Base-by-base conservation (phyloP, 768 basidiomycete genomes). In the Tulasnella sp. region DNA sequence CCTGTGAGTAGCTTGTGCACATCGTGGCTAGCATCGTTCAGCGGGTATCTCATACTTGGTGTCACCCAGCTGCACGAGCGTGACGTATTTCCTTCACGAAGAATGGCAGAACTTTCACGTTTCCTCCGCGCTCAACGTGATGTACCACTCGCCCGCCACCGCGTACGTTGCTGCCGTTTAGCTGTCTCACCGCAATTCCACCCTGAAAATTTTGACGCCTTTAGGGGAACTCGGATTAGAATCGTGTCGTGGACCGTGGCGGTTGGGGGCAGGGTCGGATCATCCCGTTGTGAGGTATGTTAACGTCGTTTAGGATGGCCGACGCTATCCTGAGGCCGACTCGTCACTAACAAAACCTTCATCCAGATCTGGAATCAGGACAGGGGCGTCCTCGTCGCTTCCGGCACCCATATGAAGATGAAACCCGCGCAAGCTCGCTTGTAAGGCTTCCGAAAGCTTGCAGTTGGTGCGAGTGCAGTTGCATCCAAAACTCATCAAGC, bases 291-390 rank as follows among this genome's bases (percentile, higher is more conserved):
- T 25, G 55, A 57, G 32, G 55, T 57, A 46, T 6, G 55, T 57
- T 19, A 29, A 55, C n/a, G n/a, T n/a, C 53, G 17, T 17, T 17
- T 2, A 15, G n/a, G 5, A 21, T 8, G 4, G 21, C 14, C 35
- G 2, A 35, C 2, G 2, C 27, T 34, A n/a, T 17, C 11, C 1
- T 39, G 11, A 29, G 11, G 11, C 17, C n/a, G 6, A 31, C 12
- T 8, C 39, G 15, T 8, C 23, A 25, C 15, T 42, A 42, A 25
- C n/a, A 6, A 19, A 32, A 32, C 19, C n/a, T 4, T 32, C 12
- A 21, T n/a, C 34, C 25, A 57, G 55, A 57, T 57, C 42, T 57
- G 55, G 55, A 43, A 57, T 12, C 31, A 46, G 25, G 35, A 57
- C 27, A 32, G 39, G 15, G 43, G 46, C 14, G 17, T 45, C 31